Conservation (phyloP, 108 stramenopile genomes). For the Discostella pseudostelligera region DNA sequence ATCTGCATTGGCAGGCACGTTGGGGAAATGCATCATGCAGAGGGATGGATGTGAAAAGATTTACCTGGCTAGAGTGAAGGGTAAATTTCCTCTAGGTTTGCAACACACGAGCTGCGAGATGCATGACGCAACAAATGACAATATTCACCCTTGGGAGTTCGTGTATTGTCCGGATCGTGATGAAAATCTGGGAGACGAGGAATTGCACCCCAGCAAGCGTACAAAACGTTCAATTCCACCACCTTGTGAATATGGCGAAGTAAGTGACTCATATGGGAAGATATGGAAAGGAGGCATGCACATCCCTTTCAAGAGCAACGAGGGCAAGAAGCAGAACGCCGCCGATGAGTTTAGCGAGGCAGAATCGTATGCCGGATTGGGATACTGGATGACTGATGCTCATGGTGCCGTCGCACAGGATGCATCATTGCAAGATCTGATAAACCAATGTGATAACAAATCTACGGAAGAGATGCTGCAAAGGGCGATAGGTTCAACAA, state of each 20-base stretch:
- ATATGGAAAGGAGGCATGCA: conserved; percentile 25
- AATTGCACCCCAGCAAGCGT: conserved; percentile 4
- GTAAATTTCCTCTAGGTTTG: conserved; percentile 61
- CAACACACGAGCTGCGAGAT: background rate
- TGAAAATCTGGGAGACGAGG: background rate
- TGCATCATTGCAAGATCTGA: conserved; percentile 13
- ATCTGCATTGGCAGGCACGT: conserved; percentile 53
- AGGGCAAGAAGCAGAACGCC: conserved; percentile 13
- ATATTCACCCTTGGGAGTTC: conserved; percentile 30
- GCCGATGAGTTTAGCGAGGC: background rate
- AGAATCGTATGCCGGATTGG: conserved; percentile 36
- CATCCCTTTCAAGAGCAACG: conserved; percentile 2
- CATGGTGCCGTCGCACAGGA: conserved; percentile 14
- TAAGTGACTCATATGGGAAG: no score
- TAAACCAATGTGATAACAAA: conserved; percentile 12
- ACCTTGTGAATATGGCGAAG: conserved; percentile 44
- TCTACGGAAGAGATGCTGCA: conserved; percentile 22
- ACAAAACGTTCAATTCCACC: conserved; percentile 21
- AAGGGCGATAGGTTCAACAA: conserved; percentile 3
- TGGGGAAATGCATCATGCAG: conserved; percentile 65
- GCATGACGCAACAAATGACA: background rate
- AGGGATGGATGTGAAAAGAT: conserved; percentile 67
- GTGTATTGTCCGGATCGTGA: background rate
- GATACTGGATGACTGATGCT: conserved; percentile 55
- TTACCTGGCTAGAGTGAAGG: conserved; percentile 74